These are phyloP conservation scores for Angomonas deanei DNA, from an alignment of 208 protist species.

Conservation along the genomic window DNA sequence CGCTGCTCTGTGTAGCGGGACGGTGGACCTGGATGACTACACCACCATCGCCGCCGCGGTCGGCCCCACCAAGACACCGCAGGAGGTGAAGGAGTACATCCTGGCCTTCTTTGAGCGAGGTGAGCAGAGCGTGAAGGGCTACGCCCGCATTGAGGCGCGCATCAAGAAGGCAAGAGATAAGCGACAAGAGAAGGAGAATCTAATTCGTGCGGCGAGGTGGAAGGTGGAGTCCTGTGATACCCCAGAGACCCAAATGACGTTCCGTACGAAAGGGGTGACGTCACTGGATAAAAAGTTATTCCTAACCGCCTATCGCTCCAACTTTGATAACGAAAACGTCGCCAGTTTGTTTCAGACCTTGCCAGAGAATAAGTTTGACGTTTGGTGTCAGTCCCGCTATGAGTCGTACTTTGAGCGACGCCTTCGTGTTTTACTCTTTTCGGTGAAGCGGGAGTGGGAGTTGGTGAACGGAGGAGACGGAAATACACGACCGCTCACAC, in stretches of 20 bases:
- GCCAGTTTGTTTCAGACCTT: slow-evolving; percentile 35
- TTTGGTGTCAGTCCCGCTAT: slow-evolving; percentile 68
- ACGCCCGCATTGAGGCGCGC: slow-evolving; percentile 45
- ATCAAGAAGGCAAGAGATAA: slow-evolving; percentile 43
- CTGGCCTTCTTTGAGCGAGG: slow-evolving; percentile 72
- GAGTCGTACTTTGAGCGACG: slow-evolving; percentile 53
- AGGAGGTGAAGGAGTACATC: slow-evolving; percentile 80
- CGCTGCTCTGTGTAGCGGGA: slow-evolving; percentile 35
- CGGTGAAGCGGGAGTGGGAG: slow-evolving; percentile 77
- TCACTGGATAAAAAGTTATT: slow-evolving; percentile 70
- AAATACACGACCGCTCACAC: slow-evolving; percentile 14
- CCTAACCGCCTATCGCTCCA: slow-evolving; percentile 61
- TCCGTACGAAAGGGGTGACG: slow-evolving; percentile 24
- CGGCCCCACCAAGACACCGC: slow-evolving; percentile 42
- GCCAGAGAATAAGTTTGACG: slow-evolving; percentile 77
- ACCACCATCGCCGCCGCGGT: slow-evolving; percentile 29
- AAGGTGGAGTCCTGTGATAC: slow-evolving; percentile 75
- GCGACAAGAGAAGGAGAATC: slow-evolving; percentile 32
- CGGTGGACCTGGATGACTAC: slow-evolving; percentile 65
- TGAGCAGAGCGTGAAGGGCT: slow-evolving; percentile 64
- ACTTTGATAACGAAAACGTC: slow-evolving; percentile 37
- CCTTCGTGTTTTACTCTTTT: slow-evolving; percentile 43
- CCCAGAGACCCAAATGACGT: slow-evolving; percentile 57
- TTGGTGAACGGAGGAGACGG: slow-evolving; percentile 24
- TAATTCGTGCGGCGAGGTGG: slow-evolving; percentile 63